These are phyloP conservation scores for Cardiosporidium cionae DNA, from an alignment of 169 alveolate species.

Conservation along the genomic window DNA sequence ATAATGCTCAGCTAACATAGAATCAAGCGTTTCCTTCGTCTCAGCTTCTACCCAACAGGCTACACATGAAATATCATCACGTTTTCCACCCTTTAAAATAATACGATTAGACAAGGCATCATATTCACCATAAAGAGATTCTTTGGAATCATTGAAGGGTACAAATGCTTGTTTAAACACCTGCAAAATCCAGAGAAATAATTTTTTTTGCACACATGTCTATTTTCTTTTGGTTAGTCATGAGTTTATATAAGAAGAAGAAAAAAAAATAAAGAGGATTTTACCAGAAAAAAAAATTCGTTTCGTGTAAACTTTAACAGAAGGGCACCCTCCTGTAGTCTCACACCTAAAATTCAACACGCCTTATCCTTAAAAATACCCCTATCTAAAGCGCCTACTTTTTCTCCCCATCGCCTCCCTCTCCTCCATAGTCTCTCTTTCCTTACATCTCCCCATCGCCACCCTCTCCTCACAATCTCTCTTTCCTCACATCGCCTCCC, in stretches of 20 bases:
- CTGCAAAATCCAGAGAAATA: no score
- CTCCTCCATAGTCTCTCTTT: no score
- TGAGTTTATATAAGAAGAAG: no score
- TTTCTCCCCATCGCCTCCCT: no score
- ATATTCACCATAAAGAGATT: not conserved
- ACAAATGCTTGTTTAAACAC: not conserved
- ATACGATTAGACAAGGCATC: not conserved
- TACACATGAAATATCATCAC: conserved; percentile 51
- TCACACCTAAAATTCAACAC: not conserved
- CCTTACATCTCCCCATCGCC: no score
- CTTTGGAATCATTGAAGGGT: not conserved
- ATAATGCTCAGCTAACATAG: not conserved
- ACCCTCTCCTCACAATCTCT: no score
- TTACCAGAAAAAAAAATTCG: no score
- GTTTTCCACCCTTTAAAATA: conserved; percentile 34
- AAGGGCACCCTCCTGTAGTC: not conserved
- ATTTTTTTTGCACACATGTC: no score
- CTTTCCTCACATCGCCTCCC: not conserved
- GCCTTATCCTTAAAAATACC: not conserved
- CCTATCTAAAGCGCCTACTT: no score
- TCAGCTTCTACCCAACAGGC: conserved; percentile 48
- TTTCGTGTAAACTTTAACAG: not conserved
- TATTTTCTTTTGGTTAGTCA: no score
- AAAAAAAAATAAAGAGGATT: no score
- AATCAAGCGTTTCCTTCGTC: not conserved